Percentiles rank a stretch among this genome's conserved stretches.
phyloP scores from a whole-genome alignment of 2,329 filamentous ascomycete genomes.

The Fonsecaea pedrosoi region DNA sequence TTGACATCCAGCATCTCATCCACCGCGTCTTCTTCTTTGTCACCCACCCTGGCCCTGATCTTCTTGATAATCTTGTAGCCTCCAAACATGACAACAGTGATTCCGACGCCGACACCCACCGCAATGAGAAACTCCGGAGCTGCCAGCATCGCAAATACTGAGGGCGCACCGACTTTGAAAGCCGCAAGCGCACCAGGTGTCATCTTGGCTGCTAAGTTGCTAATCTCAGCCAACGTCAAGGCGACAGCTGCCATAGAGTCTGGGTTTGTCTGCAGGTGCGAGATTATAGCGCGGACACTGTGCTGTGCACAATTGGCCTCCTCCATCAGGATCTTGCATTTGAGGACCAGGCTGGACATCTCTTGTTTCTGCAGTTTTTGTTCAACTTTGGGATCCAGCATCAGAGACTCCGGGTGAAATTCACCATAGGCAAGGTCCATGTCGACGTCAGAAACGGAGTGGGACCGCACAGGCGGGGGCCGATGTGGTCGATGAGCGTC shows the following conservation, averaged over 20 bases:
- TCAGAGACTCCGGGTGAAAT: constrained; percentile 69
- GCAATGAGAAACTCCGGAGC: constrained; percentile 95
- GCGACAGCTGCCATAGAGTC: constrained; percentile 94
- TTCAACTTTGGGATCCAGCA: constrained; percentile 52
- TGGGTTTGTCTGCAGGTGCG: constrained; percentile 79
- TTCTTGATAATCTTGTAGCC: constrained; percentile 97
- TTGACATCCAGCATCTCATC: constrained; percentile 62
- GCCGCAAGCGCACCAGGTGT: constrained; percentile 77
- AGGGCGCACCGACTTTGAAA: constrained; percentile 81
- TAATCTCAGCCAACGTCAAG: constrained; percentile 89
- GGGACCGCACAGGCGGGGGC: constrained; percentile 31
- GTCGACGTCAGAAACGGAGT: constrained; percentile 61
- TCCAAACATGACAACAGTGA: constrained; percentile 95
- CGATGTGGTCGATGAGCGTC: constrained; percentile 23
- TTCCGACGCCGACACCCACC: constrained; percentile 83
- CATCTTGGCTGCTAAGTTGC: constrained; percentile 79
- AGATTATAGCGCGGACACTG: constrained; percentile 80
- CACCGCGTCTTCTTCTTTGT: constrained; percentile 48
- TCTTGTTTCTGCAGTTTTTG: constrained; percentile 56
- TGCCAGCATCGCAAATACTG: constrained; percentile 82
- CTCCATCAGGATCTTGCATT: constrained; percentile 77
- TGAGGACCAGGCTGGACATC: constrained; percentile 71
- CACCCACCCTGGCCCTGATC: constrained; percentile 58
- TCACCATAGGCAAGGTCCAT: constrained; percentile 93
- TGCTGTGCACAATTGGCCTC: constrained; percentile 90